Evolutionary conservation across 805 yeast genomes (phyloP), one percentile per base, ranked within the genome.

Genomic region (Saturnispora silvae): DNA sequence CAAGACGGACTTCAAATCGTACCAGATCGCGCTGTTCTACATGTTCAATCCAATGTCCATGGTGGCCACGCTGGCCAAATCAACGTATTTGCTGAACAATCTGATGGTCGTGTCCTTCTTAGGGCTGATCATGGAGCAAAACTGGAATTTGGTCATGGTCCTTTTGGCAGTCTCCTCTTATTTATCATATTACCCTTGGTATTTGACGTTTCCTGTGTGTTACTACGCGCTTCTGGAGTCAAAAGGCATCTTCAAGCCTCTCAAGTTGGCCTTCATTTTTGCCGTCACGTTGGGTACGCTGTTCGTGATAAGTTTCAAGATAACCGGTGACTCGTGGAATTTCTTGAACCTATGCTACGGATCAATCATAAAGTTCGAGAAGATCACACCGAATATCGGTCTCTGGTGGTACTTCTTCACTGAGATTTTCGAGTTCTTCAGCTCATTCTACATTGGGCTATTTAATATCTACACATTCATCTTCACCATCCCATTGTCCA

Each of bases 361-460:
- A 13, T 65, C 74, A 3, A 58, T 71, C 5, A 51, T 84, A 5
- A 61, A 64, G 18, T 78, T 83, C 49, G 67, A 67, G 27, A 87
- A 84, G 45, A 73, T 86, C 43, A 67, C 77, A 4, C 98, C 98
- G 20, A 92, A 92, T 58, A 57, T 92, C 46, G 98, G 98, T 1
- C 64, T 92, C 16, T 92, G 99, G 99, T 92, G 99, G 99, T 92
- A 92, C 62, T 77, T 87, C 50, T 92, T 92, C 64, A 81, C 89
- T 29, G 98, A 92, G 58, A 82, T 92, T 75, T 92, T 92, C 60
- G 92, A 81, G 38, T 81, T 77, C 53, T 92, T 89, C 66, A 70
- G 79, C 20, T 76, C 83, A 16, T 86, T 92, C 51, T 92, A 82
- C 64, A 61, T 78, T 28, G 77, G 85, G 9, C 78, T 86, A 16